These are phyloP conservation scores for Trichosporon ovoides DNA, from an alignment of 1,284 basidiomycete species.

Conservation along the genomic window DNA sequence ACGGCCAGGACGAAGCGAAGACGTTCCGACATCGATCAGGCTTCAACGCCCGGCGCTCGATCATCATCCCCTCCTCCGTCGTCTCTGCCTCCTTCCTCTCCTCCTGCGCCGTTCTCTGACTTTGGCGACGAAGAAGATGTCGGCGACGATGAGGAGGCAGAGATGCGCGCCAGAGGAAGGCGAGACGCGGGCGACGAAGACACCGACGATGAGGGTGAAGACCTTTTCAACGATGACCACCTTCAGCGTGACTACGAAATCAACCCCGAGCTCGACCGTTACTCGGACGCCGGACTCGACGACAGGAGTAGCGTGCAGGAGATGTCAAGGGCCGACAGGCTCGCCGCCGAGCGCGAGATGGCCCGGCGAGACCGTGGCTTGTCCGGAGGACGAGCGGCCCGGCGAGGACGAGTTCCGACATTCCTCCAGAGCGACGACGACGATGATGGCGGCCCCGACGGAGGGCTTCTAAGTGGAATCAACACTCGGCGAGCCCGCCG, in stretches of 20 bases:
- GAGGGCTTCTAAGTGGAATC: slow-evolving; percentile 61
- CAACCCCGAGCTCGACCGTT: slow-evolving; percentile 77
- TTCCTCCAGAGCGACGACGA: slow-evolving; percentile 72
- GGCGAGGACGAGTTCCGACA: slow-evolving; percentile 70
- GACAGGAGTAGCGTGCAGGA: slow-evolving; percentile 73
- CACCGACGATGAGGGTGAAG: slow-evolving; percentile 69
- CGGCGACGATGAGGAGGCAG: slow-evolving; percentile 63
- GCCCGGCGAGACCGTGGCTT: slow-evolving; percentile 76
- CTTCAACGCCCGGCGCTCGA: slow-evolving; percentile 17
- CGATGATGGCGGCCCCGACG: slow-evolving; percentile 57
- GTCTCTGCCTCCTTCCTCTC: slow-evolving; percentile 56
- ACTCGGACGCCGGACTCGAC: slow-evolving; percentile 80
- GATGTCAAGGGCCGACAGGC: slow-evolving; percentile 66
- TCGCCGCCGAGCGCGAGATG: slow-evolving; percentile 84
- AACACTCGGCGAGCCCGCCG: slow-evolving; percentile 65
- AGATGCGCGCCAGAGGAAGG: slow-evolving; percentile 50
- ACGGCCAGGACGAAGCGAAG: slow-evolving; percentile 14
- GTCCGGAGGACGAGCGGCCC: slow-evolving; percentile 63
- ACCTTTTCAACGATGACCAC: slow-evolving; percentile 77
- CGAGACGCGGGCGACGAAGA: slow-evolving; percentile 59
- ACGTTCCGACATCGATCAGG: not conserved
- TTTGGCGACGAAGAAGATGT: slow-evolving; percentile 79
- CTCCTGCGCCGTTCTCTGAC: slow-evolving; percentile 76
- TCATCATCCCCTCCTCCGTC: slow-evolving; percentile 43
- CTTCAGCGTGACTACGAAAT: slow-evolving; percentile 82